A percentile compares a stretch with the other conserved stretches of the same genome.
phyloP scores from a whole-genome alignment of 2,329 filamentous ascomycete genomes.

The Colletotrichum zoysiae region DNA sequence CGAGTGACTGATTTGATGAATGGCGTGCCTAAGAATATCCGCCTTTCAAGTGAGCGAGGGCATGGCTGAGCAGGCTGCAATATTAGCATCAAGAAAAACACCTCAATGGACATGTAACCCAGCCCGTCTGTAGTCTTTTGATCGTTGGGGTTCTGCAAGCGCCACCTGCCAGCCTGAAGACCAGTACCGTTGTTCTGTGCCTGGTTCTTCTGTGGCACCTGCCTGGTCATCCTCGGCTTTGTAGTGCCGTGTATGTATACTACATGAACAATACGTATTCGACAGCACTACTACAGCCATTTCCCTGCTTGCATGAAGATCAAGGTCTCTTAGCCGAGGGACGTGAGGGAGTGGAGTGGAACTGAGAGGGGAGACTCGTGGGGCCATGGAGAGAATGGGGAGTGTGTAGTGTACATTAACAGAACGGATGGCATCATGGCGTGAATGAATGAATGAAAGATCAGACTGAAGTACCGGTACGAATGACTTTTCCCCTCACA shows the following conservation, averaged over 20 bases:
- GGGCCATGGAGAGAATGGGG: constrained; percentile 6
- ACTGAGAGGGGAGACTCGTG: constrained; percentile 1
- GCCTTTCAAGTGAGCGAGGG: constrained; percentile 29
- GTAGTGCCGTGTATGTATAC: background rate
- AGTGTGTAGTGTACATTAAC: background rate
- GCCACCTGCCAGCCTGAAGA: constrained; percentile 20
- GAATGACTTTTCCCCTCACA: background rate
- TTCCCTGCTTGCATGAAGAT: constrained; percentile 31
- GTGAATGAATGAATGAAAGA: constrained; percentile 3
- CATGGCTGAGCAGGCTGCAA: constrained; percentile 9
- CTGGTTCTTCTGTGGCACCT: constrained; percentile 25
- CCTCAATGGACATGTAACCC: background rate
- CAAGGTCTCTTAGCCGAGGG: constrained; percentile 13
- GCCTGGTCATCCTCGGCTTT: constrained; percentile 25
- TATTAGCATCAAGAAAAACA: background rate
- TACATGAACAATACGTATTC: background rate
- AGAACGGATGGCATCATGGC: constrained; percentile 6
- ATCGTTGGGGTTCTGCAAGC: background rate
- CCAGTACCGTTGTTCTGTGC: constrained; percentile 15
- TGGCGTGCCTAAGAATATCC: constrained; percentile 47
- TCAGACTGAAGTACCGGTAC: constrained; percentile 19
- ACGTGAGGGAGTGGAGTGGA: constrained; percentile 2
- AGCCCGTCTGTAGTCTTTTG: background rate
- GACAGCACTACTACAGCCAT: constrained; percentile 13
- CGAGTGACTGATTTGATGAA: constrained; percentile 51